Percentiles rank a stretch among this genome's conserved stretches.
These are phyloP conservation scores for Cyclanthera cordifolia DNA, from an alignment of 306 rosid species.

Conservation along the genomic window DNA sequence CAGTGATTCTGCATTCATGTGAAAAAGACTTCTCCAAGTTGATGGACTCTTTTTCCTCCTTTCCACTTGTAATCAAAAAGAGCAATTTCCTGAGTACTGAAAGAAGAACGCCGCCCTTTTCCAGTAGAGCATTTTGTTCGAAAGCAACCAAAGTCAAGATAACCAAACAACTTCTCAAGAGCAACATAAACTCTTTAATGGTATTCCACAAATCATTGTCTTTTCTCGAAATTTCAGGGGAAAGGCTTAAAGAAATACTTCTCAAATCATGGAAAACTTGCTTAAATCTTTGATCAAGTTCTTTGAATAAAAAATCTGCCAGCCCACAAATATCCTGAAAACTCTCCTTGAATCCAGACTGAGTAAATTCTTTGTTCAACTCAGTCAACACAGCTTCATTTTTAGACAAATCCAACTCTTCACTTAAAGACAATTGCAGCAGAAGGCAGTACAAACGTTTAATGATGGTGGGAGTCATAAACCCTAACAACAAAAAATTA, in stretches of 20 bases:
- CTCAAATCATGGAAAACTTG: constrained; percentile 21
- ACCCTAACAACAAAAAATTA: constrained; percentile 17
- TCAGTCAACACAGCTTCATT: not conserved
- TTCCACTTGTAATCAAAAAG: constrained; percentile 18
- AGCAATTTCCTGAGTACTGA: constrained; percentile 25
- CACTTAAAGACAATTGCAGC: constrained; percentile 16
- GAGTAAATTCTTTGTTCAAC: constrained; percentile 2
- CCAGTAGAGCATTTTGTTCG: constrained; percentile 24
- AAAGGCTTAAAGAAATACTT: constrained; percentile 3
- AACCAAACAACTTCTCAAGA: constrained; percentile 49
- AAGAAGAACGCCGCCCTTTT: constrained; percentile 28
- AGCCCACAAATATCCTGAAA: constrained; percentile 17
- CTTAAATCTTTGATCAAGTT: constrained; percentile 29
- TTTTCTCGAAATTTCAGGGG: constrained; percentile 9
- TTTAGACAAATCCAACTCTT: constrained; percentile 3
- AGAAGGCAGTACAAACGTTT: constrained; percentile 22
- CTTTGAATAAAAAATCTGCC: constrained; percentile 33
- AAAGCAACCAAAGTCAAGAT: constrained; percentile 27
- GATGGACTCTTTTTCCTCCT: constrained; percentile 13
- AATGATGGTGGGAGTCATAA: constrained; percentile 20
- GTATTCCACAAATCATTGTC: constrained; percentile 22
- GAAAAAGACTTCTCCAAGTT: constrained; percentile 29
- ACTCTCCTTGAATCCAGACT: constrained; percentile 14
- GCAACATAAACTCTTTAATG: constrained; percentile 31
- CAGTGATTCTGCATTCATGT: constrained; percentile 15